A percentile compares a stretch with the other conserved stretches of the same genome.
phyloP scores from a whole-genome alignment of 2,329 filamentous ascomycete species.

The Magnaporthales sp. region DNA sequence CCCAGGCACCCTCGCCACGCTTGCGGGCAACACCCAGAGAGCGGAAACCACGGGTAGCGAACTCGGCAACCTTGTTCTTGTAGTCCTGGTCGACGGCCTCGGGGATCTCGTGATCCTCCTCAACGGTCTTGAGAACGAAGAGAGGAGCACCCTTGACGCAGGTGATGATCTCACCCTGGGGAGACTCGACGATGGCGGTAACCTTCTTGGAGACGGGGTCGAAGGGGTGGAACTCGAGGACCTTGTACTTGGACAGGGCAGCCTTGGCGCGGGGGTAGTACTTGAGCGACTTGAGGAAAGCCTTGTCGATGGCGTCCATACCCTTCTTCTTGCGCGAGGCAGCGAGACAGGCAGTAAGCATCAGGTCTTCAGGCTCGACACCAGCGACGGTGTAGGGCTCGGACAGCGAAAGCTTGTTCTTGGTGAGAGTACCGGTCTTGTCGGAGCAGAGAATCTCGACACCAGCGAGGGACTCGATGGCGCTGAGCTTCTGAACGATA shows the following conservation, averaged over 20 bases:
- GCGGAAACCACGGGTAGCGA: slow-evolving; percentile 87
- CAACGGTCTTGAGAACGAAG: slow-evolving; percentile 78
- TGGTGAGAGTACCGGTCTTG: slow-evolving; percentile 68
- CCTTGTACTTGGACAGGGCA: slow-evolving; percentile 66
- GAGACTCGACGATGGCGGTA: slow-evolving; percentile 69
- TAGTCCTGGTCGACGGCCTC: slow-evolving; percentile 73
- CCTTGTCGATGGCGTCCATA: slow-evolving; percentile 71
- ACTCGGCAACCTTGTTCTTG: slow-evolving; percentile 88
- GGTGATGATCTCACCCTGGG: slow-evolving; percentile 73
- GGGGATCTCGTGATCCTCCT: slow-evolving; percentile 73
- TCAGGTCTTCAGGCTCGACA: slow-evolving; percentile 77
- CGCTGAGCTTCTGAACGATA: slow-evolving; percentile 50
- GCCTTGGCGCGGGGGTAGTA: slow-evolving; percentile 70
- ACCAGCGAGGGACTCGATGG: slow-evolving; percentile 58
- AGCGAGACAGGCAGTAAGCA: slow-evolving; percentile 68
- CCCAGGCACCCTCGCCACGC: slow-evolving; percentile 72
- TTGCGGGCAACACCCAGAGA: slow-evolving; percentile 90
- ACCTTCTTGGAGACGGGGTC: slow-evolving; percentile 76
- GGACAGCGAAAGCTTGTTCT: slow-evolving; percentile 67
- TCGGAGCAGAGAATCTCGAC: slow-evolving; percentile 65
- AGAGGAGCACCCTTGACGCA: slow-evolving; percentile 90
- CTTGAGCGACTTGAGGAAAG: slow-evolving; percentile 67
- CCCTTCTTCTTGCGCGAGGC: slow-evolving; percentile 74
- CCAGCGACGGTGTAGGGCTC: slow-evolving; percentile 71
- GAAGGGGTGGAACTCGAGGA: slow-evolving; percentile 68